phyloP scores from a whole-genome alignment of 495 filamentous ascomycete genomes.

The Collariella sp. region DNA sequence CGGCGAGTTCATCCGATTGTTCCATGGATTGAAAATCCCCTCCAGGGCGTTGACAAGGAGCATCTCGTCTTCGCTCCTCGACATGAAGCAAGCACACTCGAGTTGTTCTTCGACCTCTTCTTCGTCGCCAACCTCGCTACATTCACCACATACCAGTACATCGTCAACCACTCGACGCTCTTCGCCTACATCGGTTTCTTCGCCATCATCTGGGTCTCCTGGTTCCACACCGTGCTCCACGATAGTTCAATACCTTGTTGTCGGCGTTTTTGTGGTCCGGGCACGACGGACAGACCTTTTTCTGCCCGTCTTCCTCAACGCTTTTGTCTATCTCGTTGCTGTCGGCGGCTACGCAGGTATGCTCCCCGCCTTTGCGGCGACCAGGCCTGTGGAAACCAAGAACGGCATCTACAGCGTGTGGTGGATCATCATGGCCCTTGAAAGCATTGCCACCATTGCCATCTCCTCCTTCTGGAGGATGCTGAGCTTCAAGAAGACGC shows the following conservation, averaged over 20 bases:
- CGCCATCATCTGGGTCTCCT: slow-evolving; percentile 59
- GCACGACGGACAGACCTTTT: slow-evolving; percentile 23
- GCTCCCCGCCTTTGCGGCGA: slow-evolving; percentile 32
- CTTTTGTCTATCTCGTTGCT: slow-evolving; percentile 36
- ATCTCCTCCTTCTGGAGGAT: slow-evolving; percentile 46
- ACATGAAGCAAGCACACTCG: slow-evolving; percentile 47
- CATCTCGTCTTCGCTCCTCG: slow-evolving; percentile 19
- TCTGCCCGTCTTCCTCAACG: slow-evolving; percentile 34
- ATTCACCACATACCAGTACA: slow-evolving; percentile 47
- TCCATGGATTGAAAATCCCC: slow-evolving; percentile 21
- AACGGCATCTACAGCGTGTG: slow-evolving; percentile 44
- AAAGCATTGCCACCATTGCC: slow-evolving; percentile 47
- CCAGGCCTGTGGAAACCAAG: slow-evolving; percentile 13
- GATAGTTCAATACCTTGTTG: slow-evolving; percentile 56
- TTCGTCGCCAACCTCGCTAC: slow-evolving; percentile 53
- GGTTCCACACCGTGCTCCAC: slow-evolving; percentile 59
- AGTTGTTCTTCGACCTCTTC: slow-evolving; percentile 54
- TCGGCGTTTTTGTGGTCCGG: slow-evolving; percentile 32
- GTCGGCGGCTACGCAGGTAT: slow-evolving; percentile 34
- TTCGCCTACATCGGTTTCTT: slow-evolving; percentile 24
- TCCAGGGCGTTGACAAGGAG: slow-evolving; percentile 21
- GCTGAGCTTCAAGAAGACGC: slow-evolving; percentile 56
- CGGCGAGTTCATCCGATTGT: slow-evolving; percentile 16
- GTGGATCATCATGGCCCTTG: slow-evolving; percentile 50
- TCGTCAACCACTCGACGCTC: slow-evolving; percentile 25